A percentile compares a stretch with the other conserved stretches of the same genome.
These are phyloP conservation scores for Lunasporangiospora selenospora DNA, from an alignment of 192 early-diverging fungal species.

Conservation along the genomic window DNA sequence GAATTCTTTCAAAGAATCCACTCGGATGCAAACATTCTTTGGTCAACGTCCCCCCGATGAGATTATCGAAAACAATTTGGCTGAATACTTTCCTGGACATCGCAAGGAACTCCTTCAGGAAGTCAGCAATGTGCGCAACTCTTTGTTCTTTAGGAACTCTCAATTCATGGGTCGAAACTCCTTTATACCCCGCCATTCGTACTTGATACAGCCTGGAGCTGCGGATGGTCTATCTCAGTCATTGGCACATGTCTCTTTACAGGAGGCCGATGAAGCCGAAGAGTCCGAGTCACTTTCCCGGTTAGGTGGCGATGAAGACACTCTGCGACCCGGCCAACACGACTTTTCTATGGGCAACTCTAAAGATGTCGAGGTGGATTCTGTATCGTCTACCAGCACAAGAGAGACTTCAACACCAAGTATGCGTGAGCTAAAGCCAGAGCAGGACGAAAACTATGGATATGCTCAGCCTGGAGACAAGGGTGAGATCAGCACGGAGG, in stretches of 20 bases:
- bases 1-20: constrained; percentile 49
- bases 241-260: constrained; percentile 29
- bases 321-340: too few species aligned
- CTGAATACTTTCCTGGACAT: constrained; percentile 87
- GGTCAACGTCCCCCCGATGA: constrained; percentile 95
- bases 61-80: constrained; percentile 89
- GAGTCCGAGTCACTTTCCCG: too few species aligned
- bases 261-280: constrained; percentile 37
- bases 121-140: constrained; percentile 43
- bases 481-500: background rate
- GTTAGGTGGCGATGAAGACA: too few species aligned
- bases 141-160: constrained; percentile 34
- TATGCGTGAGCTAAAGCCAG: too few species aligned
- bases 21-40: constrained; percentile 75
- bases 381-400: too few species aligned
- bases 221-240: constrained; percentile 45
- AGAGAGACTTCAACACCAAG: too few species aligned
- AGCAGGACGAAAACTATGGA: too few species aligned
- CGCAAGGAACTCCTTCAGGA: constrained; percentile 47
- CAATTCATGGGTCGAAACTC: constrained; percentile 46
- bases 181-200: constrained; percentile 48
- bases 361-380: too few species aligned
- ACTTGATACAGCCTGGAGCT: constrained; percentile 41
- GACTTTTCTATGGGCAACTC: too few species aligned
- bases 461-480: too few species aligned